Evolutionary conservation across 345 rosid species (phyloP).

Genomic region (Populus nigra): DNA sequence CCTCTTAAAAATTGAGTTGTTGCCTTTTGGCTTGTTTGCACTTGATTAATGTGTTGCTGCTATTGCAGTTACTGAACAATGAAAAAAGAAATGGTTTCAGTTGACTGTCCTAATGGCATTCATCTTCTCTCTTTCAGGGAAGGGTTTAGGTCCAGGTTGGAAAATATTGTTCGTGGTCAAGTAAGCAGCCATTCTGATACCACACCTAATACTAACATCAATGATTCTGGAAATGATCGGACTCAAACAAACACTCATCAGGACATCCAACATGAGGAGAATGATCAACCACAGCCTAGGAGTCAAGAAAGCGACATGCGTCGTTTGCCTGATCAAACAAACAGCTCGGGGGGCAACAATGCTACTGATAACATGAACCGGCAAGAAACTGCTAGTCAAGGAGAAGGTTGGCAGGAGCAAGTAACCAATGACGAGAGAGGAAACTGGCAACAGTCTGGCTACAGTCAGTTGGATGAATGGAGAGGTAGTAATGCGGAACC

Average conservation of each 20-base stretch:
- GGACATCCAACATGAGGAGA: conserved; percentile 40
- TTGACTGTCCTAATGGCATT: not conserved
- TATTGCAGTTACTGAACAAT: not conserved
- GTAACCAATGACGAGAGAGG: conserved; percentile 42
- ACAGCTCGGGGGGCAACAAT: conserved; percentile 36
- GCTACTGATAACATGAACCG: conserved; percentile 41
- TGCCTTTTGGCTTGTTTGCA: not conserved
- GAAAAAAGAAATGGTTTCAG: not conserved
- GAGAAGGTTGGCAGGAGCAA: conserved; percentile 49
- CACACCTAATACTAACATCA: conserved; percentile 34
- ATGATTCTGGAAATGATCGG: conserved; percentile 43
- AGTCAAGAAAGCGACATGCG: conserved; percentile 39
- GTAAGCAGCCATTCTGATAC: conserved; percentile 56
- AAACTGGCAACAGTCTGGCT: conserved; percentile 49
- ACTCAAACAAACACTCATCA: conserved; percentile 39
- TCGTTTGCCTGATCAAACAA: conserved; percentile 46
- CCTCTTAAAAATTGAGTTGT: not conserved
- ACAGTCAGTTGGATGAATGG: conserved; percentile 46
- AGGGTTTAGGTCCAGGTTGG: conserved; percentile 80
- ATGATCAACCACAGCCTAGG: conserved; percentile 43
- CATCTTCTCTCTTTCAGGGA: conserved; percentile 51
- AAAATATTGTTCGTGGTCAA: conserved; percentile 62
- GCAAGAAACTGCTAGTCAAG: conserved; percentile 50
- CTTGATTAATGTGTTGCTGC: not conserved
- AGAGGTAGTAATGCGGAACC: conserved; percentile 51